Evolutionary conservation across 768 basidiomycete genomes (phyloP).

Genomic region (Tulasnella sp.): DNA sequence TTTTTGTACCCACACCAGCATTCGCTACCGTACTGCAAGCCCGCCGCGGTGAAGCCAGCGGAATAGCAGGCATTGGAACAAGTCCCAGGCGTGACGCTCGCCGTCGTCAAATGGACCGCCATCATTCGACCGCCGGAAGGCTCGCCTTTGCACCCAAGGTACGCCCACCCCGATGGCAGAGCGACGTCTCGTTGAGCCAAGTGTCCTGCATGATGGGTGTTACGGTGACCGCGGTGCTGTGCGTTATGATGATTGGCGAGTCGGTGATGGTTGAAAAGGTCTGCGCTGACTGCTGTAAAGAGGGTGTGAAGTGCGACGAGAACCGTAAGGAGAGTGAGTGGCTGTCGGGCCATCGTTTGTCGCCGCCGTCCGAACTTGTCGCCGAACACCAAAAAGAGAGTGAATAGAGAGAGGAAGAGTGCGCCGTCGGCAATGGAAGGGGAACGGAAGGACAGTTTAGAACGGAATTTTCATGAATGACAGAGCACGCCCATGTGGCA

Average conservation of each 20-base stretch:
- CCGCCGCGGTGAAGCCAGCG: constrained; percentile 4
- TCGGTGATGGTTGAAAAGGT: not conserved
- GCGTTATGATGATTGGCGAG: not conserved
- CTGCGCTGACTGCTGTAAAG: not conserved
- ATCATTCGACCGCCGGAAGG: not conserved
- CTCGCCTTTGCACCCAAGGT: not conserved
- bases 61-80: not conserved
- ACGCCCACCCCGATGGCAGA: not conserved
- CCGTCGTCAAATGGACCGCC: not conserved
- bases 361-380: not conserved
- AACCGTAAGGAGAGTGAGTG: not conserved
- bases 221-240: not conserved
- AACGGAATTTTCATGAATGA: not conserved
- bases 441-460: not conserved
- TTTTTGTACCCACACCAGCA: constrained; percentile 7
- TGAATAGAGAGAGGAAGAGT: not conserved
- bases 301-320: not conserved
- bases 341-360: not conserved
- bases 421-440: not conserved
- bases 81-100: not conserved
- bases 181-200: not conserved
- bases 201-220: too few species aligned
- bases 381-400: not conserved
- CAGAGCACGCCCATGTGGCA: too few species aligned
- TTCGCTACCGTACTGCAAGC: constrained; percentile 3